Conservation (phyloP, 1,284 basidiomycete genomes). For the Rhodotorula sp. region DNA sequence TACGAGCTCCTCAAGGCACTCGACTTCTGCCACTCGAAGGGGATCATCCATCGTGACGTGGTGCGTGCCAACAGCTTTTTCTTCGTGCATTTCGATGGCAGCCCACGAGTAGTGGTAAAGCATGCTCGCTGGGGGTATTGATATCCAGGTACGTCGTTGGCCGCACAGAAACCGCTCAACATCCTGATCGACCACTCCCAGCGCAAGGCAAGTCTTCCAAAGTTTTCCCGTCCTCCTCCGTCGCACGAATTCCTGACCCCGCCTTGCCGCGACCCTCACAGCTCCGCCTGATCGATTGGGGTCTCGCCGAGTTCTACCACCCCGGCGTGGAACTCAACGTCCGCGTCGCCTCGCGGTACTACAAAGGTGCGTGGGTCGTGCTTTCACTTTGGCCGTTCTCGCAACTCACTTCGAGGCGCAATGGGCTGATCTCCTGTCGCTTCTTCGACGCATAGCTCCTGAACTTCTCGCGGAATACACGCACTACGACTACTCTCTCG, state of each 20-base stretch:
- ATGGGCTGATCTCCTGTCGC: neutral
- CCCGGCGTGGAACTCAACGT: slow-evolving; percentile 93
- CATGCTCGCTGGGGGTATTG: no score
- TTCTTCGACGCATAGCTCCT: slow-evolving; percentile 64
- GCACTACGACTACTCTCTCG: slow-evolving; percentile 53
- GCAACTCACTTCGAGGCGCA: neutral
- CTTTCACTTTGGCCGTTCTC: neutral
- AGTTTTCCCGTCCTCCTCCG: no score
- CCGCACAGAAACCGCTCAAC: slow-evolving; percentile 78
- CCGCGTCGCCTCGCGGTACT: slow-evolving; percentile 67
- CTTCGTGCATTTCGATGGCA: no score
- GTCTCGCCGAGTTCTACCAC: slow-evolving; percentile 97
- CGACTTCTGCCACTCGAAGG: slow-evolving; percentile 96
- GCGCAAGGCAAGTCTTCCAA: slow-evolving; percentile 65
- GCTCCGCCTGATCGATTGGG: slow-evolving; percentile 97
- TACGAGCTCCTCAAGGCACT: slow-evolving; percentile 94
- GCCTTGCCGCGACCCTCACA: slow-evolving; percentile 45
- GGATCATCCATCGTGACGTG: slow-evolving; percentile 96
- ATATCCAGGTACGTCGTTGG: neutral
- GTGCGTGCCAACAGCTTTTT: neutral
- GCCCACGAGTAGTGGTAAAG: no score
- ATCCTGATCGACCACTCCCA: slow-evolving; percentile 99
- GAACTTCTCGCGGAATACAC: slow-evolving; percentile 94
- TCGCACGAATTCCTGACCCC: neutral
- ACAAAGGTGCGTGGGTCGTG: slow-evolving; percentile 60